Conservation (phyloP, 192 early-diverging fungal genomes). For the Thamnidium elegans region DNA sequence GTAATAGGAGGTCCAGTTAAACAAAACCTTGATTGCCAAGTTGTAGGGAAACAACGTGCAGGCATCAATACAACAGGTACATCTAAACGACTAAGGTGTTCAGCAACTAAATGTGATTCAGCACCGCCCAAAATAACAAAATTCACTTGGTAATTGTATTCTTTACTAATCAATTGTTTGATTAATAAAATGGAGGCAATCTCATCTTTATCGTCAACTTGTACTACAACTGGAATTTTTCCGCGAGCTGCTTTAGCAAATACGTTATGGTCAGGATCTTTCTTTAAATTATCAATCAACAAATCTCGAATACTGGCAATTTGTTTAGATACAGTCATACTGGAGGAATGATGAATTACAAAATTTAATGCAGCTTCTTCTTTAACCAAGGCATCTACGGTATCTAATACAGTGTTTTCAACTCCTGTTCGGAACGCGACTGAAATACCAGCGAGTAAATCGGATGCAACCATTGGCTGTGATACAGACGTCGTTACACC, state of each 20-base stretch:
- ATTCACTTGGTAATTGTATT: constrained; percentile 26
- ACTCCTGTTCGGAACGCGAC: constrained; percentile 64
- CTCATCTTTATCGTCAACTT: constrained; percentile 57
- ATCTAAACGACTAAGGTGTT: constrained; percentile 45
- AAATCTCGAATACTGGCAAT: constrained; percentile 45
- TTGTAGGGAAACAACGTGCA: constrained; percentile 57
- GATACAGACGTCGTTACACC: constrained; percentile 58
- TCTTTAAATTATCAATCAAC: constrained; percentile 33
- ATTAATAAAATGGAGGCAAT: constrained; percentile 61
- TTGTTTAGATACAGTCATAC: constrained; percentile 51
- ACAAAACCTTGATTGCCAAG: constrained; percentile 62
- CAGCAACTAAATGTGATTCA: constrained; percentile 67
- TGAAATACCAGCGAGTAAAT: constrained; percentile 57
- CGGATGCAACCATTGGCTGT: constrained; percentile 40
- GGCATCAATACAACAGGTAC: constrained; percentile 67
- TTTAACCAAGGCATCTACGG: constrained; percentile 44
- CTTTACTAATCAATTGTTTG: constrained; percentile 41
- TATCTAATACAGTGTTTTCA: constrained; percentile 40
- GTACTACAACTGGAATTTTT: constrained; percentile 48
- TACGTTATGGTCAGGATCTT: constrained; percentile 26
- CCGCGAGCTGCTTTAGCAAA: constrained; percentile 46
- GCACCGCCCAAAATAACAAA: constrained; percentile 60
- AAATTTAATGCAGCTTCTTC: constrained; percentile 60
- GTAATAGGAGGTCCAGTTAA: constrained; percentile 51
- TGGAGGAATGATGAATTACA: constrained; percentile 36